Conservation (phyloP, 805 yeast species). For the Cyberlindnera veronae region DNA sequence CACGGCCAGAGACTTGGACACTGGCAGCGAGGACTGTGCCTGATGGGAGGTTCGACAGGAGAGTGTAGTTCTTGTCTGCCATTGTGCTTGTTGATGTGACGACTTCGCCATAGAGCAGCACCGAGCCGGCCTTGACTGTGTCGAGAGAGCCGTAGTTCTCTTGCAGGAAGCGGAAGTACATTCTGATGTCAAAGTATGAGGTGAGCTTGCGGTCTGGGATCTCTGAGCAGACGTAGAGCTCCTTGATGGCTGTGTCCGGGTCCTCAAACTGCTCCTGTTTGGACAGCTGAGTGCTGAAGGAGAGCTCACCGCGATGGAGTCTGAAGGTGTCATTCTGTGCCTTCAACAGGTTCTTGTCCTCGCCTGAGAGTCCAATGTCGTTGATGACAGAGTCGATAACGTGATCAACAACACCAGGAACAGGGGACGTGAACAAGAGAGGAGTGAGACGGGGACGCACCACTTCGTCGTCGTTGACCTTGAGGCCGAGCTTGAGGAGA, state of each 20-base stretch:
- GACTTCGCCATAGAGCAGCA: conserved; percentile 78
- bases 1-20: conserved; percentile 86
- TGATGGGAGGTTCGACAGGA: conserved; percentile 59
- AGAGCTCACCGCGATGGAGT: conserved; percentile 38
- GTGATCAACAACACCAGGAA: conserved; percentile 26
- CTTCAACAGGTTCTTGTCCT: conserved; percentile 38
- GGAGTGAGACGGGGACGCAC: conserved; percentile 70
- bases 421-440: conserved; percentile 46
- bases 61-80: conserved; percentile 64
- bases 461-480: conserved; percentile 52
- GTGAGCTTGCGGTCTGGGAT: conserved; percentile 53
- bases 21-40: conserved; percentile 71
- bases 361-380: conserved; percentile 34
- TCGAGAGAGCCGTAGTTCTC: conserved; percentile 30
- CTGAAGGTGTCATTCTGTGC: conserved; percentile 57
- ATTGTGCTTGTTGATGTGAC: conserved; percentile 83
- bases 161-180: conserved; percentile 48
- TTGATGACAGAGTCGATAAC: conserved; percentile 33
- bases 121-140: conserved; percentile 50
- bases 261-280: conserved; percentile 43
- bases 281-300: conserved; percentile 20
- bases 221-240: conserved; percentile 45
- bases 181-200: conserved; percentile 66
- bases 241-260: conserved; percentile 53
- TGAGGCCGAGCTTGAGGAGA: conserved; percentile 59